phyloP scores from a whole-genome alignment of 1,284 basidiomycete genomes.

The Farysia itapuensis region DNA sequence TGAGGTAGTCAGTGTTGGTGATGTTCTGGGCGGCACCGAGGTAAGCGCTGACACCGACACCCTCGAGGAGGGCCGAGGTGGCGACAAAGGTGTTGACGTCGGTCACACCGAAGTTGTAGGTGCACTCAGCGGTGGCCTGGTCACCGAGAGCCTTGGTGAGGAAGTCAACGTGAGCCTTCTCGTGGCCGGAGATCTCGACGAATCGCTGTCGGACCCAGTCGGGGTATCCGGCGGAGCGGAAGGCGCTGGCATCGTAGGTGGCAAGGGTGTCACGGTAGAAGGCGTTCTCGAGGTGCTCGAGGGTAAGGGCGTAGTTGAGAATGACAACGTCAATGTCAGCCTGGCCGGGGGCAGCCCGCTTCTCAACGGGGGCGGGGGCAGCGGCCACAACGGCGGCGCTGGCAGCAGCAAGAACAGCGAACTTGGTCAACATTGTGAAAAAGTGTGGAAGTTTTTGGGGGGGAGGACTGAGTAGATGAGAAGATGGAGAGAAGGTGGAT shows the following conservation, averaged over 20 bases:
- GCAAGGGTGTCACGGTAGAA: constrained; percentile 64
- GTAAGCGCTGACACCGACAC: constrained; percentile 66
- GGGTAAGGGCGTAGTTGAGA: constrained; percentile 69
- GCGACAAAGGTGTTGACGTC: constrained; percentile 63
- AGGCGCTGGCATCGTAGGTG: constrained; percentile 62
- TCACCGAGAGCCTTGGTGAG: constrained; percentile 66
- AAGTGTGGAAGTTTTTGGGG: no score
- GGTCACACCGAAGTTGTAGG: constrained; percentile 65
- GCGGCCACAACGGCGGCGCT: constrained; percentile 35
- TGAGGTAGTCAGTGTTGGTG: constrained; percentile 40
- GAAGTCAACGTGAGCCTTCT: constrained; percentile 65
- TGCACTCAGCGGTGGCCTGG: constrained; percentile 65
- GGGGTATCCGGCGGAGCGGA: constrained; percentile 65
- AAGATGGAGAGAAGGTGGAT: not conserved
- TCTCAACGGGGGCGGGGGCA: constrained; percentile 21
- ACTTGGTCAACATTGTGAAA: constrained; percentile 38
- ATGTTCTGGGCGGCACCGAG: constrained; percentile 65
- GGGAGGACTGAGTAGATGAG: constrained; percentile 4
- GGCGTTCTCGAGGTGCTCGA: constrained; percentile 71
- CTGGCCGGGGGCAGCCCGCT: constrained; percentile 51
- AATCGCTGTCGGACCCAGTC: constrained; percentile 64
- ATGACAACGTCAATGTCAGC: constrained; percentile 60
- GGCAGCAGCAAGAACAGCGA: constrained; percentile 41
- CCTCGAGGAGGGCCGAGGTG: constrained; percentile 67
- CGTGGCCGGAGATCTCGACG: constrained; percentile 62